These are phyloP conservation scores for Millerozyma miso DNA, from an alignment of 805 yeast genomes.

Conservation along the genomic window DNA sequence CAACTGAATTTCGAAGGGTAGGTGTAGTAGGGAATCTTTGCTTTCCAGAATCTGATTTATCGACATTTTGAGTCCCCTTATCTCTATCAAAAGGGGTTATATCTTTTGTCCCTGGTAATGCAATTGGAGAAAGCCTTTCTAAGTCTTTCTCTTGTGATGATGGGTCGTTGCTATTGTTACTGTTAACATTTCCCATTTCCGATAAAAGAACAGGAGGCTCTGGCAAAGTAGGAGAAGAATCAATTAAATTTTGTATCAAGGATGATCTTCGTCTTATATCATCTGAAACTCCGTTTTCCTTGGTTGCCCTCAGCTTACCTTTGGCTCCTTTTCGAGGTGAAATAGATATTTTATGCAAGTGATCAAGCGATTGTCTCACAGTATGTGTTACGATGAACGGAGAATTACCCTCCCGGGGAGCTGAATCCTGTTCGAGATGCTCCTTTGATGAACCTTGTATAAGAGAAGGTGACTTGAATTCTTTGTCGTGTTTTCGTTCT, in stretches of 20 bases:
- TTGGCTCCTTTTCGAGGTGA: constrained; percentile 25
- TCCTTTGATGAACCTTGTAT: constrained; percentile 12
- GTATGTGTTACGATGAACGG: constrained; percentile 20
- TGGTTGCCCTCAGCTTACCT: constrained; percentile 11
- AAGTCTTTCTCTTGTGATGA: constrained; percentile 3
- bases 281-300: constrained; percentile 7
- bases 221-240: constrained; percentile 42
- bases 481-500: neutral
- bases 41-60: constrained; percentile 6
- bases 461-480: constrained; percentile 2
- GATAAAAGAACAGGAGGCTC: constrained; percentile 40
- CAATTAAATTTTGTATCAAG: constrained; percentile 29
- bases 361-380: constrained; percentile 27
- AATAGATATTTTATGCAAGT: constrained; percentile 25
- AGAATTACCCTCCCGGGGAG: constrained; percentile 6
- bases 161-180: neutral
- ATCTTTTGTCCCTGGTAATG: constrained; percentile 12
- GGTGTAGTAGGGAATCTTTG: constrained; percentile 39
- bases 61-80: constrained; percentile 5
- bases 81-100: constrained; percentile 13
- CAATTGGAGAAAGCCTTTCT: constrained; percentile 18
- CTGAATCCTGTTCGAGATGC: constrained; percentile 4
- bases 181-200: constrained; percentile 13
- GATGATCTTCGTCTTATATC: constrained; percentile 24
- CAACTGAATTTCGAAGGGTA: neutral